Conservation (phyloP, 208 protist genomes). For the Lotmaria passim region DNA sequence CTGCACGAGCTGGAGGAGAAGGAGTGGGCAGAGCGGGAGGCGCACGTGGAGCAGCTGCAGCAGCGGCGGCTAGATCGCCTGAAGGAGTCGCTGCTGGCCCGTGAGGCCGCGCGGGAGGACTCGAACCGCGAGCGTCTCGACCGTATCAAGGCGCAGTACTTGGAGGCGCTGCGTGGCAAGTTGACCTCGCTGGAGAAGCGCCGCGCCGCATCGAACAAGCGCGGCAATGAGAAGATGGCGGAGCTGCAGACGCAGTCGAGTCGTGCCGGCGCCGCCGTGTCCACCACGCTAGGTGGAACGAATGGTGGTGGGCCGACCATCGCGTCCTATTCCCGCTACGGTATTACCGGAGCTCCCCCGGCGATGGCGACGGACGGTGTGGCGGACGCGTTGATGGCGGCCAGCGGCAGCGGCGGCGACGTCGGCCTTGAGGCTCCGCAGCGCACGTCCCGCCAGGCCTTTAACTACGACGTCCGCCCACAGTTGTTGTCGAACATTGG, state of each 20-base stretch:
- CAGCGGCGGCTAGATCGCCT: constrained; percentile 72
- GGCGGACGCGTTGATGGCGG: neutral
- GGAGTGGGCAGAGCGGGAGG: constrained; percentile 88
- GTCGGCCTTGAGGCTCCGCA: constrained; percentile 25
- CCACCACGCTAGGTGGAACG: neutral
- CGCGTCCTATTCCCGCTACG: constrained; percentile 35
- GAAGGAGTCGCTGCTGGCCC: constrained; percentile 51
- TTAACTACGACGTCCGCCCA: constrained; percentile 87
- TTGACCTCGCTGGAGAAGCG: constrained; percentile 57
- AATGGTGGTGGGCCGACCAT: constrained; percentile 13
- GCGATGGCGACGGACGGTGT: constrained; percentile 12
- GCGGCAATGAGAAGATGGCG: constrained; percentile 33
- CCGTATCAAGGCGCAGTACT: constrained; percentile 53
- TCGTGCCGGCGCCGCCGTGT: neutral
- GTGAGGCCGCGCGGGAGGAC: constrained; percentile 73
- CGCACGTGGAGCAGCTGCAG: constrained; percentile 75
- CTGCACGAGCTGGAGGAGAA: constrained; percentile 85
- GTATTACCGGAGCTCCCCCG: constrained; percentile 23
- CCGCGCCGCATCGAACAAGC: constrained; percentile 34
- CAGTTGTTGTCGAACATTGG: constrained; percentile 62
- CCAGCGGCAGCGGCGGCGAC: constrained; percentile 1
- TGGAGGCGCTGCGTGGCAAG: constrained; percentile 43
- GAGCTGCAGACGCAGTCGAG: constrained; percentile 11
- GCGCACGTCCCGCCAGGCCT: constrained; percentile 24
- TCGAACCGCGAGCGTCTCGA: constrained; percentile 63